A percentile compares a stretch with the other conserved stretches of the same genome.
Evolutionary conservation across 108 stramenopile genomes (phyloP).

Genomic region (Ochromonas danica): DNA sequence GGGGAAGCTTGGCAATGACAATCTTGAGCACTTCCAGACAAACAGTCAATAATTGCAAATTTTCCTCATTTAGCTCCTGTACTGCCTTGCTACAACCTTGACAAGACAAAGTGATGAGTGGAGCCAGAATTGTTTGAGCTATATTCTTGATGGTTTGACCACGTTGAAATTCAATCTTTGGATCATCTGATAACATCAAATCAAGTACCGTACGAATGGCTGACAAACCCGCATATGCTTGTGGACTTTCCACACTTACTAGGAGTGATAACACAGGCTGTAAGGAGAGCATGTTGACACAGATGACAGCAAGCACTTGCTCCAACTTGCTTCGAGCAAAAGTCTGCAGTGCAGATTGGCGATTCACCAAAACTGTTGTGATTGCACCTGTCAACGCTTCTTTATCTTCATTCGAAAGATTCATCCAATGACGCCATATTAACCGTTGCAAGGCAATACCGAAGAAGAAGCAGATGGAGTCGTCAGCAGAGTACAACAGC

Average conservation of each 20-base stretch:
- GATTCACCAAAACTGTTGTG: background rate
- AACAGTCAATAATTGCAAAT: background rate
- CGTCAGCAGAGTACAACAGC: background rate
- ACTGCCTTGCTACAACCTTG: background rate
- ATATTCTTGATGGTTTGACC: background rate
- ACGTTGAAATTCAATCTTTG: background rate
- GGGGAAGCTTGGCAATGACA: background rate
- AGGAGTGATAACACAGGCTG: constrained; percentile 18
- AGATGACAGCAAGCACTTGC: constrained; percentile 24
- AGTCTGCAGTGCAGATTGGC: background rate
- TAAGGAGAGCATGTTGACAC: background rate
- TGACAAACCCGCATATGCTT: background rate
- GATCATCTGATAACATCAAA: constrained; percentile 28
- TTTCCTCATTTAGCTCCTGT: background rate
- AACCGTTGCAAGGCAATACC: background rate
- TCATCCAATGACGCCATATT: constrained; percentile 5
- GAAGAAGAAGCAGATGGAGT: background rate
- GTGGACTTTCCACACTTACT: background rate
- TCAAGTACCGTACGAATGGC: constrained; percentile 25
- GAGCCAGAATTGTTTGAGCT: constrained; percentile 17
- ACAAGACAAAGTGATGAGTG: constrained; percentile 21
- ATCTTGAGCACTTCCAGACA: constrained; percentile 11
- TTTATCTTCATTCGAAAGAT: constrained; percentile 13
- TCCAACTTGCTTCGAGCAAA: constrained; percentile 18
- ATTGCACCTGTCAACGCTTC: background rate